Evolutionary conservation across 78 protist species (phyloP).

Genomic region (Dictyostelium discoideum): DNA sequence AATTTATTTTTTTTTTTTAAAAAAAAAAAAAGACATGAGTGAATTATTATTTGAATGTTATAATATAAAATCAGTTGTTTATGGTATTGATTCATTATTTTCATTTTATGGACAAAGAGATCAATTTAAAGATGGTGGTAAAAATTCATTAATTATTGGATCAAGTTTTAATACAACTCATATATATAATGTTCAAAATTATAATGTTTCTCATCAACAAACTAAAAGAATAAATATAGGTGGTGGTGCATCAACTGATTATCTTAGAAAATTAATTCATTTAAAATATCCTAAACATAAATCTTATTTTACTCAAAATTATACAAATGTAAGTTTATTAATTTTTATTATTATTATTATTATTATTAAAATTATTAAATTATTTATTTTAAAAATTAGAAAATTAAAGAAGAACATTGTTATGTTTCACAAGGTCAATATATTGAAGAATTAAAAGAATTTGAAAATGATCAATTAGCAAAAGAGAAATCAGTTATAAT

Average conservation of each 20-base stretch:
- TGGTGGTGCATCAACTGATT: constrained; percentile 41
- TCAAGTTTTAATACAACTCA: constrained; percentile 68
- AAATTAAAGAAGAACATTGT: constrained; percentile 62
- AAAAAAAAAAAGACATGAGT: constrained; percentile 21
- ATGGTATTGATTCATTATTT: constrained; percentile 79
- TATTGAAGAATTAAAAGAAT: constrained; percentile 33
- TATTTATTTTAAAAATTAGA: not conserved
- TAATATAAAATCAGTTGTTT: constrained; percentile 53
- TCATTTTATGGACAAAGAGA: constrained; percentile 48
- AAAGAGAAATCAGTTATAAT: constrained; percentile 16
- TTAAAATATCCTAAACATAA: constrained; percentile 80
- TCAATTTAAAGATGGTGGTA: constrained; percentile 34
- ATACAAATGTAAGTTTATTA: constrained; percentile 50
- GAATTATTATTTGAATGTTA: constrained; percentile 83
- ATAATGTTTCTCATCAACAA: constrained; percentile 8
- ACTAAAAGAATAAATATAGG: constrained; percentile 78
- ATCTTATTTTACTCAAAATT: constrained; percentile 61
- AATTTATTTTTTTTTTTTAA: not conserved
- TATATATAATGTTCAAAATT: constrained; percentile 45
- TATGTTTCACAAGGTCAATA: constrained; percentile 1
- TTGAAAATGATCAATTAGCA: not conserved
- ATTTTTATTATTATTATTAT: not conserved
- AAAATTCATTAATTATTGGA: constrained; percentile 58
- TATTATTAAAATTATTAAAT: not conserved
- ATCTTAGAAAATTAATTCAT: constrained; percentile 49